A percentile compares a stretch with the other conserved stretches of the same genome.
These are phyloP conservation scores for Melampsora americana DNA, from an alignment of 1,284 basidiomycete genomes.

Conservation along the genomic window DNA sequence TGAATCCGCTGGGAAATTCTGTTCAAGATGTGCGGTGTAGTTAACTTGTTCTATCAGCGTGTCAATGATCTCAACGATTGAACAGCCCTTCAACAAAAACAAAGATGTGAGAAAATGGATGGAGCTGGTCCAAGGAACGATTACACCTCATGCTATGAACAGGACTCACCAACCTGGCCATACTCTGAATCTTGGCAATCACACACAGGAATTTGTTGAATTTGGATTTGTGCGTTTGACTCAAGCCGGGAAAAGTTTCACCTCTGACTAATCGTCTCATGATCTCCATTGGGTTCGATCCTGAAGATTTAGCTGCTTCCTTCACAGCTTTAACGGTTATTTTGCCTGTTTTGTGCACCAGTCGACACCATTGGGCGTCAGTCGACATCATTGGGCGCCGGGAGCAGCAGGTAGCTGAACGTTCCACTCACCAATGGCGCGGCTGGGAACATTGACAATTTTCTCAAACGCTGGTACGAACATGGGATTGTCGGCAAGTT, in stretches of 20 bases:
- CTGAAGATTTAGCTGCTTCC: conserved; percentile 60
- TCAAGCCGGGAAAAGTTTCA: conserved; percentile 62
- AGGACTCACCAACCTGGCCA: conserved; percentile 61
- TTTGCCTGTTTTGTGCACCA: background rate
- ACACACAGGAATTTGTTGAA: conserved; percentile 63
- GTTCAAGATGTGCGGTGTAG: conserved; percentile 69
- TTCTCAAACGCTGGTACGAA: conserved; percentile 76
- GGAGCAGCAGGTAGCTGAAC: conserved; percentile 33
- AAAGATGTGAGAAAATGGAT: too few species aligned
- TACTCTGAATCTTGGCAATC: conserved; percentile 61
- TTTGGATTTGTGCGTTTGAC: conserved; percentile 66
- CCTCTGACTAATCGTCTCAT: conserved; percentile 65
- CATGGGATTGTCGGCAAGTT: conserved; percentile 75
- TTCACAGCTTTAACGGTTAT: conserved; percentile 66
- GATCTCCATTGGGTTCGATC: conserved; percentile 63
- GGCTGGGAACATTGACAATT: conserved; percentile 70
- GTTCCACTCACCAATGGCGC: conserved; percentile 80
- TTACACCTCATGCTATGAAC: too few species aligned
- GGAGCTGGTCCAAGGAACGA: too few species aligned
- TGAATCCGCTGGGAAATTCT: conserved; percentile 66
- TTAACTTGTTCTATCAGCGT: conserved; percentile 63
- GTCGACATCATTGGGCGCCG: background rate
- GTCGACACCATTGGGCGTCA: background rate
- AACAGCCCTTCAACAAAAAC: conserved; percentile 58
- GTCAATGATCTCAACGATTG: conserved; percentile 67